A percentile compares a stretch with the other conserved stretches of the same genome.
Evolutionary conservation across 1,284 basidiomycete genomes (phyloP).

Genomic region (Melampsora americana): DNA sequence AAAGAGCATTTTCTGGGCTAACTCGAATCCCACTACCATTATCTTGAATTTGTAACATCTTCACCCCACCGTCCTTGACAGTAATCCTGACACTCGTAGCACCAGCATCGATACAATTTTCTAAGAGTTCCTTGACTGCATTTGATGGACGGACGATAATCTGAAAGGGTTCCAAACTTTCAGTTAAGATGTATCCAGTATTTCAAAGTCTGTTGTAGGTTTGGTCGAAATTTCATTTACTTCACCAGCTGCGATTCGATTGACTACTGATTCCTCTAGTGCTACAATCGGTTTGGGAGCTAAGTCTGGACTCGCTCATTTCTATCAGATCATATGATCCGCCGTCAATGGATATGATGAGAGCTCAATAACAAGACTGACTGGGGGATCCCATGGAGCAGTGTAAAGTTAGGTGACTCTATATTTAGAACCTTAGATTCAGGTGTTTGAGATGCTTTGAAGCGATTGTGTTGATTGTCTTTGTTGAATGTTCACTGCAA

Average conservation of each 20-base stretch:
- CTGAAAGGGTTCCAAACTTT: slow-evolving; percentile 56
- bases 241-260: slow-evolving; percentile 65
- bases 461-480: too few relatives aligned
- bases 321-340: background rate
- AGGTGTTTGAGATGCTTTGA: too few relatives aligned
- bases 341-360: background rate
- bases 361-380: background rate
- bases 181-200: background rate
- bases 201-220: background rate
- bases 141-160: slow-evolving; percentile 95
- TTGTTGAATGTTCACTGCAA: too few relatives aligned
- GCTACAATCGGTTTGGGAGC: slow-evolving; percentile 54
- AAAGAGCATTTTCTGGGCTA: slow-evolving; percentile 48
- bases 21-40: slow-evolving; percentile 92
- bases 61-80: slow-evolving; percentile 92
- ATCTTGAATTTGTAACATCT: slow-evolving; percentile 91
- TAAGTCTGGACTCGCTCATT: slow-evolving; percentile 4
- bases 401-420: too few relatives aligned
- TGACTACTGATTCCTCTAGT: slow-evolving; percentile 60
- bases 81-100: slow-evolving; percentile 81
- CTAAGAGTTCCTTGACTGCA: slow-evolving; percentile 91
- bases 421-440: too few relatives aligned
- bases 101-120: slow-evolving; percentile 91
- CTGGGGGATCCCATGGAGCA: background rate
- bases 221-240: slow-evolving; percentile 50